These are phyloP conservation scores for Podospora pseudoanserina DNA, from an alignment of 495 filamentous ascomycete genomes.

Conservation along the genomic window DNA sequence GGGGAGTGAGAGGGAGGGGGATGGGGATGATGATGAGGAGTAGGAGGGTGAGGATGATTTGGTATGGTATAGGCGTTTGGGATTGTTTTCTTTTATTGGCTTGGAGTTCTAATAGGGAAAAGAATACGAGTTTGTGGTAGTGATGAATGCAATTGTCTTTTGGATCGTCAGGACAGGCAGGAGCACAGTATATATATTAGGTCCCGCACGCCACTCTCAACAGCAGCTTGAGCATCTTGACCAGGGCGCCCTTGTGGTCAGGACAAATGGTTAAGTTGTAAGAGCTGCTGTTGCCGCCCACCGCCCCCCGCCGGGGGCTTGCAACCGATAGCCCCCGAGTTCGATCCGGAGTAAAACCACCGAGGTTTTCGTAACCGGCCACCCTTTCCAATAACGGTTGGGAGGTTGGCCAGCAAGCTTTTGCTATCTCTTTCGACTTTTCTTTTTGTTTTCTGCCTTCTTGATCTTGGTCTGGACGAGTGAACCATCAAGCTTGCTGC, in stretches of 20 bases:
- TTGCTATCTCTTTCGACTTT: not conserved
- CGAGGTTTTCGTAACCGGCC: not conserved
- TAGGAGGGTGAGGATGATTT: not conserved
- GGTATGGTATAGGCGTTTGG: not conserved
- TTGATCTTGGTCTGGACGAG: not conserved
- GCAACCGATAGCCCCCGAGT: not conserved
- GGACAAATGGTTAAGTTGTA: not conserved
- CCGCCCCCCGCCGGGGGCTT: not conserved
- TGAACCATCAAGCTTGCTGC: not conserved
- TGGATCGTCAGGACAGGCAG: not conserved
- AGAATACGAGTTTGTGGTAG: not conserved
- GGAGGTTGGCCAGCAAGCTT: not conserved
- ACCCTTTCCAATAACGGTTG: not conserved
- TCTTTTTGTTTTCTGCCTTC: not conserved
- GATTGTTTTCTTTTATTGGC: not conserved
- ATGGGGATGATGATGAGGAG: conserved; percentile 12
- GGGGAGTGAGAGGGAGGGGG: conserved; percentile 19
- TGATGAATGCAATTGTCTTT: not conserved
- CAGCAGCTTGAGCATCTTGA: not conserved
- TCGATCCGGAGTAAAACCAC: not conserved
- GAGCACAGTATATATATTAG: not conserved
- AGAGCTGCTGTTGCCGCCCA: too few relatives aligned
- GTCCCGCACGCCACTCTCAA: not conserved
- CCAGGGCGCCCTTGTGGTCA: not conserved
- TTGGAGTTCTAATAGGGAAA: not conserved